These are phyloP conservation scores for Marasmius tenuissimus DNA, from an alignment of 1,284 basidiomycete genomes.

Conservation along the genomic window DNA sequence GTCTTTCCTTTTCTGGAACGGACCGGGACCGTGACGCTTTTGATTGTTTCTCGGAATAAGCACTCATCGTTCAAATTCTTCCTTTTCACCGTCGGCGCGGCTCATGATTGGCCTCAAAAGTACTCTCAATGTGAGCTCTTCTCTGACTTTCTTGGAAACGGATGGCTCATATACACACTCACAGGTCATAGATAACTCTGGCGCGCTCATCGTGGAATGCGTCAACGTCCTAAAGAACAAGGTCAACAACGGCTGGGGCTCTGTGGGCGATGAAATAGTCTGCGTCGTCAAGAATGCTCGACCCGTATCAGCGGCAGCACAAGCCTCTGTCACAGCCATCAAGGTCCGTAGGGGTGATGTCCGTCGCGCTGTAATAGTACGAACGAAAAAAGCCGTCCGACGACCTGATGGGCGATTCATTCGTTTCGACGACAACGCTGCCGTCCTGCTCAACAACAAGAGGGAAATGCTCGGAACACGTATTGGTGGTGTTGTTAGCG, in stretches of 20 bases:
- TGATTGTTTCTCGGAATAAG: not conserved
- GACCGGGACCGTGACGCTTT: not conserved
- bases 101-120: slow-evolving; percentile 92
- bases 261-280: slow-evolving; percentile 93
- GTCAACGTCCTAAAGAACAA: slow-evolving; percentile 98
- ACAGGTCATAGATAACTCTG: slow-evolving; percentile 98
- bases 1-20: not conserved
- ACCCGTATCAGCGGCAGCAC: slow-evolving; percentile 68
- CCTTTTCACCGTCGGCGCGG: not conserved
- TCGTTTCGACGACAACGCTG: slow-evolving; percentile 98
- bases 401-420: slow-evolving; percentile 87
- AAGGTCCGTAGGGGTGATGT: slow-evolving; percentile 94
- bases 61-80: not conserved
- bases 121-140: slow-evolving; percentile 71
- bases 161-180: not conserved
- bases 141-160: not conserved
- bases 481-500: slow-evolving; percentile 91
- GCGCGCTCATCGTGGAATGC: slow-evolving; percentile 92
- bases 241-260: slow-evolving; percentile 83
- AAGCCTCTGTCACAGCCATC: slow-evolving; percentile 64
- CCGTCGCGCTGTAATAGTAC: slow-evolving; percentile 91
- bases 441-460: slow-evolving; percentile 94
- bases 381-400: slow-evolving; percentile 81
- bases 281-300: slow-evolving; percentile 94
- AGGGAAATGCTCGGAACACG: slow-evolving; percentile 95